phyloP scores from a whole-genome alignment of 129 eudicot species.

The Flaveria bidentis region DNA sequence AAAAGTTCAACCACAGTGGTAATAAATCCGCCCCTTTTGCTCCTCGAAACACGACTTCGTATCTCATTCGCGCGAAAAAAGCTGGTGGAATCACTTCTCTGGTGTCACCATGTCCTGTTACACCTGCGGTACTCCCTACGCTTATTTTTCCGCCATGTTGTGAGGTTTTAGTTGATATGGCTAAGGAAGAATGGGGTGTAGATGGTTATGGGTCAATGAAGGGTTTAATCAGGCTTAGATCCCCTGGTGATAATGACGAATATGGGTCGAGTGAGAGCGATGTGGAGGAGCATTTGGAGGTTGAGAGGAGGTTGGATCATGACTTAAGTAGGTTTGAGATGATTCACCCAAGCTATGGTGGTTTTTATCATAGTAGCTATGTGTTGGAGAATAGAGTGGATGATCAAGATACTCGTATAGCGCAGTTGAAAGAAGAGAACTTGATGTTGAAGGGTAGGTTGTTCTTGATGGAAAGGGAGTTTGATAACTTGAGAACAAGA shows the following conservation, averaged over 20 bases:
- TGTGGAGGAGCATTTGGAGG: constrained; percentile 88
- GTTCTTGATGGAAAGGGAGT: constrained; percentile 85
- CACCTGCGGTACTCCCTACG: constrained; percentile 87
- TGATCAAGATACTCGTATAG: constrained; percentile 87
- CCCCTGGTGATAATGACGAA: constrained; percentile 46
- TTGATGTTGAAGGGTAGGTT: constrained; percentile 67
- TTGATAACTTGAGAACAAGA: constrained; percentile 67
- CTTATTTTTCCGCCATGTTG: constrained; percentile 76
- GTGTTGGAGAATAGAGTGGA: constrained; percentile 78
- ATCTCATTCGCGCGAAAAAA: constrained; percentile 74
- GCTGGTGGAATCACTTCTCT: constrained; percentile 73
- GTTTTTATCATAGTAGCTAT: constrained; percentile 45
- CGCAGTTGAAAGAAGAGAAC: constrained; percentile 81
- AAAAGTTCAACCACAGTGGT: constrained; percentile 43
- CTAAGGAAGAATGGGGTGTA: constrained; percentile 96
- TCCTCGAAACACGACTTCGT: constrained; percentile 83
- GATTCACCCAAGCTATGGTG: constrained; percentile 59
- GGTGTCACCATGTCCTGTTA: constrained; percentile 75
- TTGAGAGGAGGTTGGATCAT: constrained; percentile 82
- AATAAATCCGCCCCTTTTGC: constrained; percentile 72
- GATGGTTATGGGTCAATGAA: constrained; percentile 95
- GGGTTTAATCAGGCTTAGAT: constrained; percentile 78
- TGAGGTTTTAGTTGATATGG: constrained; percentile 83
- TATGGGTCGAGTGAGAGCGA: constrained; percentile 84
- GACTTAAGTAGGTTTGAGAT: constrained; percentile 89